Evolutionary conservation across 768 basidiomycete species (phyloP).

Genomic region (Macrolepiota fuliginosa): DNA sequence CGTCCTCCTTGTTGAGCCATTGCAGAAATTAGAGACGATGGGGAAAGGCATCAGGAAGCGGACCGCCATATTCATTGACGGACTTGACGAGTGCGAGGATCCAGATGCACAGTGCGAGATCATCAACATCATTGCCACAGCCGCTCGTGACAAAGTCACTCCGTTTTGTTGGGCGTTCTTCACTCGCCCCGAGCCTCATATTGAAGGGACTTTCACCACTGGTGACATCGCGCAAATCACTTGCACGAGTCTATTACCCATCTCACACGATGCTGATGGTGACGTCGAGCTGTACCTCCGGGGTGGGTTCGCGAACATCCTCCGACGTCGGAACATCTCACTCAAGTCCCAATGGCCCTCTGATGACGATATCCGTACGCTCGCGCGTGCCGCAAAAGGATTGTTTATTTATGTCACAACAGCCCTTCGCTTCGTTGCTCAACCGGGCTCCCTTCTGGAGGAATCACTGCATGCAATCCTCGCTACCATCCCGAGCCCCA

Average conservation of each 20-base stretch:
- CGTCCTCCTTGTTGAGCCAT: background rate
- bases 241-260: background rate
- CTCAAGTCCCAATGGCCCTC: constrained; percentile 11
- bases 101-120: background rate
- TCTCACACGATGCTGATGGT: background rate
- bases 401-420: constrained; percentile 26
- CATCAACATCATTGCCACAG: background rate
- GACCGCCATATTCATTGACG: background rate
- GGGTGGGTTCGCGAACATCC: constrained; percentile 1
- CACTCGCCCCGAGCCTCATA: background rate
- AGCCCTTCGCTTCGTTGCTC: constrained; percentile 22
- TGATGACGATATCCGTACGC: background rate
- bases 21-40: background rate
- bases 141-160: background rate
- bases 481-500: background rate
- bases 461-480: background rate
- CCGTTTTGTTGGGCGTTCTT: constrained; percentile 7
- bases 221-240: background rate
- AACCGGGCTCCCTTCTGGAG: constrained; percentile 7
- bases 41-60: background rate
- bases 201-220: background rate
- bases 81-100: background rate
- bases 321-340: background rate
- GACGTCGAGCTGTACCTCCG: constrained; percentile 10
- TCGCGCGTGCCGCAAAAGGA: constrained; percentile 19